Percentiles rank a stretch among this genome's conserved stretches.
Evolutionary conservation across 1,284 basidiomycete species (phyloP).

Genomic region (Pyrrhoderma noxium): DNA sequence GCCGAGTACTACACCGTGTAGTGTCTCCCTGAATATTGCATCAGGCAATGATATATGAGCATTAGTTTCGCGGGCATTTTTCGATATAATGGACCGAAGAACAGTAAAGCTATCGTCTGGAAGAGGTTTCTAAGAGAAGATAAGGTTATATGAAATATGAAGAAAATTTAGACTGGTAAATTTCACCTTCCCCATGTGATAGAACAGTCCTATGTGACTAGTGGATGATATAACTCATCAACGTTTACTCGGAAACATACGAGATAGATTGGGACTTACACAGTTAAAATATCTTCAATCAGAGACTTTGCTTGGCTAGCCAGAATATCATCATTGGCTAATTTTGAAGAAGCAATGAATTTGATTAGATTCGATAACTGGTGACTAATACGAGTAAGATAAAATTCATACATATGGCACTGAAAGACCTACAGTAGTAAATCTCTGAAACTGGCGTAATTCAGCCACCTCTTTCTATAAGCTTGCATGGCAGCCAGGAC

Average conservation of each 20-base stretch:
- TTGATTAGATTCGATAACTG: slow-evolving; percentile 43
- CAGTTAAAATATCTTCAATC: slow-evolving; percentile 42
- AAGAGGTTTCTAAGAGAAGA: not conserved
- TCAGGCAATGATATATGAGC: slow-evolving; percentile 34
- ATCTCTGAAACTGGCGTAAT: slow-evolving; percentile 36
- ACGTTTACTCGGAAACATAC: not conserved
- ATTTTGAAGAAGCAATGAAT: slow-evolving; percentile 39
- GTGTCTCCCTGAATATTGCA: slow-evolving; percentile 46
- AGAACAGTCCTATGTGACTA: slow-evolving; percentile 39
- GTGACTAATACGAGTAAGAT: slow-evolving; percentile 27
- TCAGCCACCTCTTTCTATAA: slow-evolving; percentile 53
- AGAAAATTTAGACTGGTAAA: not conserved
- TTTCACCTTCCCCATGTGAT: slow-evolving; percentile 48
- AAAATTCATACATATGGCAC: not conserved
- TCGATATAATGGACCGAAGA: slow-evolving; percentile 13
- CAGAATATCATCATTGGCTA: slow-evolving; percentile 50
- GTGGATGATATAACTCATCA: not conserved
- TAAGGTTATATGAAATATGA: not conserved
- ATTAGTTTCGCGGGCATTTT: slow-evolving; percentile 9
- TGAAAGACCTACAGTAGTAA: slow-evolving; percentile 40
- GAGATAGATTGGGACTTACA: slow-evolving; percentile 27
- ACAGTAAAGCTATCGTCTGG: slow-evolving; percentile 6
- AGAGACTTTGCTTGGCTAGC: slow-evolving; percentile 48
- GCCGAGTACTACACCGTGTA: slow-evolving; percentile 40
- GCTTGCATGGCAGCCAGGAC: slow-evolving; percentile 51